Percentiles rank a stretch among this genome's conserved stretches.
Evolutionary conservation across 2,329 filamentous ascomycete genomes (phyloP).

Genomic region (Stachybotrys chlorohalonatus): DNA sequence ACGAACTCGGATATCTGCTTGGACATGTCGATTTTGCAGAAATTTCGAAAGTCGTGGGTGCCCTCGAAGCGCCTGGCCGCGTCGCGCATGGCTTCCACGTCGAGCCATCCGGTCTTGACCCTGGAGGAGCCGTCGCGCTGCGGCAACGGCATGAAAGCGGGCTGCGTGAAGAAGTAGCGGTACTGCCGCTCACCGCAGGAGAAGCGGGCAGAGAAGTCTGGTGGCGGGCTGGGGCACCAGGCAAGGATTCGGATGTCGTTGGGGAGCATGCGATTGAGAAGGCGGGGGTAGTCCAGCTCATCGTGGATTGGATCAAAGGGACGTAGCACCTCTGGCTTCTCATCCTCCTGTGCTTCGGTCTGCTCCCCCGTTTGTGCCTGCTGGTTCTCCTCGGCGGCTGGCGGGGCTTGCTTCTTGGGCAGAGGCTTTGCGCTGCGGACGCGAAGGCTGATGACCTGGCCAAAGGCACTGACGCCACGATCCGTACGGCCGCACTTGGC

Average conservation of each 20-base stretch:
- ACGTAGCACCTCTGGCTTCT: slow-evolving; percentile 6
- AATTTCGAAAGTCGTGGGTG: slow-evolving; percentile 88
- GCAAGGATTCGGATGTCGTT: slow-evolving; percentile 84
- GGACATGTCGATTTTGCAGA: slow-evolving; percentile 84
- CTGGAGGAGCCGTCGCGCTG: slow-evolving; percentile 7
- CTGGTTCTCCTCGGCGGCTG: background rate
- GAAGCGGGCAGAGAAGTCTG: slow-evolving; percentile 82
- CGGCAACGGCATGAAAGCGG: slow-evolving; percentile 62
- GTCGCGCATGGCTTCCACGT: slow-evolving; percentile 77
- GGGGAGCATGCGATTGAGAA: slow-evolving; percentile 82
- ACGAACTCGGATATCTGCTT: slow-evolving; percentile 85
- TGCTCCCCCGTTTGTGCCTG: slow-evolving; percentile 7
- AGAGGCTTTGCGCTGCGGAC: slow-evolving; percentile 72
- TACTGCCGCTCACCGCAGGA: slow-evolving; percentile 87
- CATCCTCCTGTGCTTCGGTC: slow-evolving; percentile 13
- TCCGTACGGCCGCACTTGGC: slow-evolving; percentile 94
- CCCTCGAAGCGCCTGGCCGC: slow-evolving; percentile 77
- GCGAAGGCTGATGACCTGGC: slow-evolving; percentile 79
- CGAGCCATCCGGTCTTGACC: slow-evolving; percentile 64
- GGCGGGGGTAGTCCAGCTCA: slow-evolving; percentile 74
- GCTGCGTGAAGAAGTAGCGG: slow-evolving; percentile 96
- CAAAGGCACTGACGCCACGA: slow-evolving; percentile 89
- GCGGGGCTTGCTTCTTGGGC: slow-evolving; percentile 17
- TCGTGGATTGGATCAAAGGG: slow-evolving; percentile 61
- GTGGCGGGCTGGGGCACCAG: slow-evolving; percentile 79